Conservation (phyloP, 75 land plant genomes). For the Picea sitchensis region DNA sequence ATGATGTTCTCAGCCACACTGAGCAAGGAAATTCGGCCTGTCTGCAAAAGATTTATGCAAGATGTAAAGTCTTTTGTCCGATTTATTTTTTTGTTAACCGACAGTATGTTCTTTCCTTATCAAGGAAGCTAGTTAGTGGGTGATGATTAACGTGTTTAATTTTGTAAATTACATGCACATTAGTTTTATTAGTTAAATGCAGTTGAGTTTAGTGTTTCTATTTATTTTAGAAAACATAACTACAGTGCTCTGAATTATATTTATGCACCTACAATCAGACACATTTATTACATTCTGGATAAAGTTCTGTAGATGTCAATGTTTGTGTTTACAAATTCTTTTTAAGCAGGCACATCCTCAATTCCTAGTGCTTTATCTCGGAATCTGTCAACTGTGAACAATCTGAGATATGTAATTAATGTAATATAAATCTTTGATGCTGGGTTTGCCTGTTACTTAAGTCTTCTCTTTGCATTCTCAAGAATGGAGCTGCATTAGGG, state of each 20-base stretch:
- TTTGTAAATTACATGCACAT: not conserved
- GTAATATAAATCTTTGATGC: not conserved
- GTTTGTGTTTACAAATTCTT: too few relatives aligned
- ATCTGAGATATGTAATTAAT: not conserved
- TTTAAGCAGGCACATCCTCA: too few relatives aligned
- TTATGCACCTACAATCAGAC: not conserved
- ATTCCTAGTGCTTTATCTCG: not conserved
- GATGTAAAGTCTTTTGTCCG: conserved; percentile 91
- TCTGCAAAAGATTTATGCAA: conserved; percentile 99
- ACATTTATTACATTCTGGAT: not conserved
- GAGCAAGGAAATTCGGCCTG: conserved; percentile 99
- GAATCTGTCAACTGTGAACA: not conserved
- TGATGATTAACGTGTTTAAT: not conserved
- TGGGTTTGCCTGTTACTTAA: not conserved
- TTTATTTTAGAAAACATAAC: not conserved
- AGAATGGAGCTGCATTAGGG: conserved; percentile 16
- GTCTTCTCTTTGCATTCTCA: conserved; percentile 8
- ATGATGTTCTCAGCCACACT: conserved; percentile 99
- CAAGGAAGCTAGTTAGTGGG: not conserved
- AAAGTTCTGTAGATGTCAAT: not conserved
- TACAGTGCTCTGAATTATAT: not conserved
- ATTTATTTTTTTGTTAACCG: conserved; percentile 13
- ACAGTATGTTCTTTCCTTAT: not conserved
- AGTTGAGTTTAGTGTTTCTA: not conserved
- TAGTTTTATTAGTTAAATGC: not conserved